These are phyloP conservation scores for Peterozyma xylosa DNA, from an alignment of 805 yeast species.

Conservation along the genomic window DNA sequence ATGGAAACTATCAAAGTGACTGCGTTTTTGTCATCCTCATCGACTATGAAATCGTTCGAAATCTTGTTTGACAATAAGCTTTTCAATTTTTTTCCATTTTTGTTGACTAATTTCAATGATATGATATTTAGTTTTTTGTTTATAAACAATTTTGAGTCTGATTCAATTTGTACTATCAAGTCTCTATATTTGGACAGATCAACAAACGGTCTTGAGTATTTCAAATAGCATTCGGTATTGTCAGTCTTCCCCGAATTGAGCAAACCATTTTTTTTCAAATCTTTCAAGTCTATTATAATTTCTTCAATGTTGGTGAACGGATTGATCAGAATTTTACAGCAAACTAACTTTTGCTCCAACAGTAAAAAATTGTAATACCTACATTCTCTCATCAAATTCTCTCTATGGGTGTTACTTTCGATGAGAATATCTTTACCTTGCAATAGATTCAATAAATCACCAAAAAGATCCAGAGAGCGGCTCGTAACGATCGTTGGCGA, in stretches of 20 bases:
- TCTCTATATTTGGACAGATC: slow-evolving; percentile 27
- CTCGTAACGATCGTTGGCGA: slow-evolving; percentile 45
- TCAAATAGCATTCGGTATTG: slow-evolving; percentile 13
- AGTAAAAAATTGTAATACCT: slow-evolving; percentile 69
- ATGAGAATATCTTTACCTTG: slow-evolving; percentile 47
- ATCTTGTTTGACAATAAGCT: slow-evolving; percentile 11
- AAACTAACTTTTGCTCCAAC: slow-evolving; percentile 64
- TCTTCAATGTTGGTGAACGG: slow-evolving; percentile 48
- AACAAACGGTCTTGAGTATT: slow-evolving; percentile 39
- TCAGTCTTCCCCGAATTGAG: slow-evolving; percentile 5
- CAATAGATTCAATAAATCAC: slow-evolving; percentile 45
- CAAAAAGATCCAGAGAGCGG: slow-evolving; percentile 48
- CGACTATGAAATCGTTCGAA: slow-evolving; percentile 16
- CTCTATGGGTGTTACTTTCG: slow-evolving; percentile 45
- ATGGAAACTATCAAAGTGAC: slow-evolving; percentile 16
- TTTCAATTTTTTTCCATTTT: slow-evolving; percentile 17
- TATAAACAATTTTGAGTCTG: slow-evolving; percentile 23
- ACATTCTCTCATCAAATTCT: slow-evolving; percentile 58
- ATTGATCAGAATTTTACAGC: slow-evolving; percentile 40
- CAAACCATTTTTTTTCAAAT: slow-evolving; percentile 33
- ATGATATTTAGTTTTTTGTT: slow-evolving; percentile 21
- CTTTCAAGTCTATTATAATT: slow-evolving; percentile 42
- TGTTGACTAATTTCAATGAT: slow-evolving; percentile 15
- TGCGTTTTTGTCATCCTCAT: slow-evolving; percentile 11
- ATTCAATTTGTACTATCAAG: slow-evolving; percentile 33